These are phyloP conservation scores for Knoxdaviesia capensis DNA, from an alignment of 2,329 filamentous ascomycete genomes.

Conservation along the genomic window DNA sequence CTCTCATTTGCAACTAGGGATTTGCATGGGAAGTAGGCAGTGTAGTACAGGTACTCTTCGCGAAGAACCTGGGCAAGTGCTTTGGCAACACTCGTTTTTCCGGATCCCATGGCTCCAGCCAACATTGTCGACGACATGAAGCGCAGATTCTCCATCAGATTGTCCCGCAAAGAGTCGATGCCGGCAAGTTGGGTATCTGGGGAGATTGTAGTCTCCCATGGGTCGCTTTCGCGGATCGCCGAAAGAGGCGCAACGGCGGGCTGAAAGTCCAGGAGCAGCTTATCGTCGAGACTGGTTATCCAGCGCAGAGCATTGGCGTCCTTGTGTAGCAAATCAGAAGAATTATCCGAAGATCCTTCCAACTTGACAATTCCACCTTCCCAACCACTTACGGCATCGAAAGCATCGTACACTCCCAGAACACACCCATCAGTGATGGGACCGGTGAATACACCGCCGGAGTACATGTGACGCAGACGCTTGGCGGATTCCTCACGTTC, in stretches of 20 bases:
- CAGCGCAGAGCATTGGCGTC: constrained; percentile 39
- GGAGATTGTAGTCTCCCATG: constrained; percentile 34
- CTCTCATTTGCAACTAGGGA: constrained; percentile 83
- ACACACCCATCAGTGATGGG: constrained; percentile 81
- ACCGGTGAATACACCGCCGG: constrained; percentile 52
- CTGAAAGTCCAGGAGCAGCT: constrained; percentile 56
- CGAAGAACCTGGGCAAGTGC: constrained; percentile 56
- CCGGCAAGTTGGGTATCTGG: constrained; percentile 51
- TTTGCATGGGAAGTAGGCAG: constrained; percentile 69
- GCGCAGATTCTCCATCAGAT: constrained; percentile 55
- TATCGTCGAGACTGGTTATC: constrained; percentile 60
- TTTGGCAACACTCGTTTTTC: constrained; percentile 68
- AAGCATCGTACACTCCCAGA: constrained; percentile 35
- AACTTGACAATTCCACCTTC: constrained; percentile 71
- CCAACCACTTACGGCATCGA: constrained; percentile 42
- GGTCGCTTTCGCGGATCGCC: constrained; percentile 24
- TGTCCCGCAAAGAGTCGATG: constrained; percentile 56
- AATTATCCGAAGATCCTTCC: constrained; percentile 19
- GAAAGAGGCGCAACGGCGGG: constrained; percentile 46
- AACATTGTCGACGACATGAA: constrained; percentile 79
- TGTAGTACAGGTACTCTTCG: constrained; percentile 56
- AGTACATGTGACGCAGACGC: constrained; percentile 52
- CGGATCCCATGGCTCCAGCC: constrained; percentile 74
- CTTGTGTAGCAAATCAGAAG: constrained; percentile 11
- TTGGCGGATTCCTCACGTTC: constrained; percentile 61